Base-by-base conservation (phyloP, 2,329 filamentous ascomycete species). In the Sporothrix sp. region DNA sequence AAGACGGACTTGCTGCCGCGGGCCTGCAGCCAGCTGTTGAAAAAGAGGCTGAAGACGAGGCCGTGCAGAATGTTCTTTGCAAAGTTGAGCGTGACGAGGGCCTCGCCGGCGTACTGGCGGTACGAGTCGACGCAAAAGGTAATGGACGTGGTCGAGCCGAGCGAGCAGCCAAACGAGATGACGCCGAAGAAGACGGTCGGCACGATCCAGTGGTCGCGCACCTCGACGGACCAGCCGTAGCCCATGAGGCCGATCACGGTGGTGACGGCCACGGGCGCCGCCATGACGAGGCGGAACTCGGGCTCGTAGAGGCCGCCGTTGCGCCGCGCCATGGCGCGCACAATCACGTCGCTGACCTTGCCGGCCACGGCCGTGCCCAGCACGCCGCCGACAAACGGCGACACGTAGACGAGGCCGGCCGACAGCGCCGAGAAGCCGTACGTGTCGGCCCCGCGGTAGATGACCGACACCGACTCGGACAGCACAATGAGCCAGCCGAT, bases 241-340 rank as follows among this genome's bases (percentile, higher is more conserved):
- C 89, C 91, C 82, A 96, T 95, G 14, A 97, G 76, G 0, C 93
- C 93, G 28, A 91, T 80, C 1, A 82, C 80, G 0, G 90, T 96
- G 3, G 81, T 81, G 49, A 96, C 60, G 1, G 84, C 72, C 28
- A 96, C 82, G 0, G 90, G 91, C 3, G 84, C 67, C 0, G 81
- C 87, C 91, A 97, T 95, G 38, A 95, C 76, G 0, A 95, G 76
- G 7, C 90, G 80, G 62, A 94, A 97, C 65, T 97, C 91, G 1
- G 91, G 91, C 65, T 97, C 91, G 64, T 96, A 97, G 3, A 97
- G 72, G 2, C 91, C 91, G n/a, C 87, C 88, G 58, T 97, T 97
- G 25, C 82, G 81, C 32, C 82, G 78, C 2, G 87, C 77, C 84
- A 97, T 88, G 52, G 72, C 83, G 48, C 81, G 81, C 6, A 95